Conservation (phyloP, 2,329 filamentous ascomycete genomes). For the Capronia americana region DNA sequence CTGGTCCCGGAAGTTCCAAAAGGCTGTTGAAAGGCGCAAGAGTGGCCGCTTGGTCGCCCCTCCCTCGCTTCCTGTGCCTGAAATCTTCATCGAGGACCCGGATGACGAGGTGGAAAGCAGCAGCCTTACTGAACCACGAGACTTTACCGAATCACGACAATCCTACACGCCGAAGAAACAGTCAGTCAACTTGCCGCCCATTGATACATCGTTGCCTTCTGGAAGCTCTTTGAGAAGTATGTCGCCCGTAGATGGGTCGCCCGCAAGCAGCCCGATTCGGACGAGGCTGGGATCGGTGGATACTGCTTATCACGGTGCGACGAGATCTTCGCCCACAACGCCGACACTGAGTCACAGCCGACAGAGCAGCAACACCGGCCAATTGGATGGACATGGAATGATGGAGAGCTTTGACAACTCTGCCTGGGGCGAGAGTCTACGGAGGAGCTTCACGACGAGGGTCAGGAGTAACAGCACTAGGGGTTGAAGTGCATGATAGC, state of each 20-base stretch:
- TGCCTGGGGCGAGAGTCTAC: slow-evolving; percentile 90
- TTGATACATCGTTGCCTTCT: slow-evolving; percentile 38
- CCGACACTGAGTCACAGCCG: slow-evolving; percentile 55
- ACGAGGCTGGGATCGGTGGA: slow-evolving; percentile 40
- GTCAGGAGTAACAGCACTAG: slow-evolving; percentile 42
- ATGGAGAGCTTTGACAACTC: slow-evolving; percentile 86
- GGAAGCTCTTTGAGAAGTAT: slow-evolving; percentile 35
- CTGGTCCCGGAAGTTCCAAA: slow-evolving; percentile 83
- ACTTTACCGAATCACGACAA: slow-evolving; percentile 38
- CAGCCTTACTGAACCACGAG: slow-evolving; percentile 33
- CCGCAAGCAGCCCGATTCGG: slow-evolving; percentile 35
- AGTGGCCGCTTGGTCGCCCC: slow-evolving; percentile 77
- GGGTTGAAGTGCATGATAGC: slow-evolving; percentile 11
- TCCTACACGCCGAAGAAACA: slow-evolving; percentile 29
- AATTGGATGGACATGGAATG: slow-evolving; percentile 68
- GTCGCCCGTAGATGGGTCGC: slow-evolving; percentile 38
- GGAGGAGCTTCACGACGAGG: slow-evolving; percentile 78
- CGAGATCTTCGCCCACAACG: slow-evolving; percentile 43
- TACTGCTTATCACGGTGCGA: slow-evolving; percentile 44
- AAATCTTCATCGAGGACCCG: slow-evolving; percentile 87
- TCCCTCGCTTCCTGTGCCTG: slow-evolving; percentile 82
- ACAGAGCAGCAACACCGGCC: slow-evolving; percentile 71
- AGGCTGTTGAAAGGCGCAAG: slow-evolving; percentile 73
- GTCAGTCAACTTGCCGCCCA: slow-evolving; percentile 33
- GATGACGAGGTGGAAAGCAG: slow-evolving; percentile 49